Conservation (phyloP, 352 stramenopile species). For the Phytophthora niederhauseri region DNA sequence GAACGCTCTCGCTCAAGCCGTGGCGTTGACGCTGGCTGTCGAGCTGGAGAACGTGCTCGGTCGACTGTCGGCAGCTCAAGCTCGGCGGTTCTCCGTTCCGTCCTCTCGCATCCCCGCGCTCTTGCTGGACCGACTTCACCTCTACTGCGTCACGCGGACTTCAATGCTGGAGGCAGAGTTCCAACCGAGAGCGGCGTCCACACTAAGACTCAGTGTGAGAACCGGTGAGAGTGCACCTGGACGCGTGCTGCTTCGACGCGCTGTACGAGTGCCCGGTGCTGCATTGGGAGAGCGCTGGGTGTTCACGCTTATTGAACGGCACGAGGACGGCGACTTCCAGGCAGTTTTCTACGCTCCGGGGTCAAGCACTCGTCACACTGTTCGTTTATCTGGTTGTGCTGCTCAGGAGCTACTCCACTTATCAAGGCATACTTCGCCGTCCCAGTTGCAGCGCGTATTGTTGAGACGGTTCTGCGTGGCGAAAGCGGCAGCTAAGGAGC, state of each 20-base stretch:
- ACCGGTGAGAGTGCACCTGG: conserved; percentile 28
- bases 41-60: conserved; percentile 61
- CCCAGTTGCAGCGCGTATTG: conserved; percentile 23
- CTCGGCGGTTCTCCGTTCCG: conserved; percentile 39
- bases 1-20: conserved; percentile 6
- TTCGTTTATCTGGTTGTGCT: conserved; percentile 17
- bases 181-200: conserved; percentile 4
- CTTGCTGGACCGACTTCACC: conserved; percentile 66
- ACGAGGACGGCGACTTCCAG: conserved; percentile 27
- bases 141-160: conserved; percentile 47
- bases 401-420: conserved; percentile 26
- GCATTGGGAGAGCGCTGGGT: conserved; percentile 22
- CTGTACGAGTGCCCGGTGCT: conserved; percentile 16
- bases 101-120: conserved; percentile 41
- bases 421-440: conserved; percentile 20
- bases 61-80: conserved; percentile 49
- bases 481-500: not conserved
- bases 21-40: conserved; percentile 32
- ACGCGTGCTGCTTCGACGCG: conserved; percentile 38
- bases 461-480: conserved; percentile 20
- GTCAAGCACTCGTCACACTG: conserved; percentile 12
- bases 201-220: conserved; percentile 26
- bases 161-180: conserved; percentile 15
- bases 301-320: conserved; percentile 32
- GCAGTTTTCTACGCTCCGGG: conserved; percentile 32